A percentile compares a stretch with the other conserved stretches of the same genome.
Evolutionary conservation across 495 filamentous ascomycete species (phyloP).

Genomic region (Corynascus novoguineensis): DNA sequence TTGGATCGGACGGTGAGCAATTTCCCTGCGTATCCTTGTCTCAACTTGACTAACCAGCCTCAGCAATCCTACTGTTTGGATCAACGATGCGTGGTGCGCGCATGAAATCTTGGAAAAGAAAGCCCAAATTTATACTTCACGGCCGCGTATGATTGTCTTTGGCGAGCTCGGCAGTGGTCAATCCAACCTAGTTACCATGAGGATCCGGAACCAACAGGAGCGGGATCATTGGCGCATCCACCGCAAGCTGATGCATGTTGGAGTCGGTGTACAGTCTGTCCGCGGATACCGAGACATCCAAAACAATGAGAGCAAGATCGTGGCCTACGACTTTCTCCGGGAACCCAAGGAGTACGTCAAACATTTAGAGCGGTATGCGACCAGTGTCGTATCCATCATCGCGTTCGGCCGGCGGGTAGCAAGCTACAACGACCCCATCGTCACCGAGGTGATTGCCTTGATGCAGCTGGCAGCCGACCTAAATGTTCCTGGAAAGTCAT

Average conservation of each 20-base stretch:
- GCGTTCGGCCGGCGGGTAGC: conserved; percentile 58
- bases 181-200: conserved; percentile 54
- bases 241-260: conserved; percentile 57
- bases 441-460: conserved; percentile 55
- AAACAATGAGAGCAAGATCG: conserved; percentile 51
- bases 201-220: conserved; percentile 41
- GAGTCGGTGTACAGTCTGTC: conserved; percentile 55
- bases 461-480: conserved; percentile 62
- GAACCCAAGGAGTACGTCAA: conserved; percentile 51
- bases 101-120: conserved; percentile 53
- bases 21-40: neutral
- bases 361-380: conserved; percentile 59
- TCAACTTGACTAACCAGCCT: neutral
- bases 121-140: conserved; percentile 51
- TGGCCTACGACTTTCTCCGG: conserved; percentile 48
- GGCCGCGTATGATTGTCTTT: conserved; percentile 52
- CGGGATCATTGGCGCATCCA: conserved; percentile 57
- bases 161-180: conserved; percentile 57
- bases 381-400: conserved; percentile 59
- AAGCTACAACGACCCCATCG: conserved; percentile 53
- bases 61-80: conserved; percentile 59
- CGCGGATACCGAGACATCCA: conserved; percentile 55
- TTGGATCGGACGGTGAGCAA: conserved; percentile 50
- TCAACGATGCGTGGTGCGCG: conserved; percentile 58
- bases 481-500: conserved; percentile 57